These are phyloP conservation scores for Cyathus striatus DNA, from an alignment of 768 basidiomycete species.

Conservation along the genomic window DNA sequence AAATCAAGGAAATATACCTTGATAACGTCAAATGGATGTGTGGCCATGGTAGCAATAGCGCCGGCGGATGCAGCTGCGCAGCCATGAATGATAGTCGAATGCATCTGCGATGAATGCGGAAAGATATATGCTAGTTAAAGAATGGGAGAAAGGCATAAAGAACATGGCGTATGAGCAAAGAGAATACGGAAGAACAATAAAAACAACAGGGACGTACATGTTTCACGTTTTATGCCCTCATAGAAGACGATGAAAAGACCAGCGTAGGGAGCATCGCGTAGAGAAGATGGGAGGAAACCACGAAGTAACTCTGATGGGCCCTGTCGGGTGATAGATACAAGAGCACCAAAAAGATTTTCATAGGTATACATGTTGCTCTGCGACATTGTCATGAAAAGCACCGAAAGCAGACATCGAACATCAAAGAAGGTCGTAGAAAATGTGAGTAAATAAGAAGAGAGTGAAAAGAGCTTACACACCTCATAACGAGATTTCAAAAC, in stretches of 20 bases:
- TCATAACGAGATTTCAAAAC: slow-evolving; percentile 91
- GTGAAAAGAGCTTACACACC: slow-evolving; percentile 34
- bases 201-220: slow-evolving; percentile 38
- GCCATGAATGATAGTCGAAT: slow-evolving; percentile 52
- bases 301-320: slow-evolving; percentile 81
- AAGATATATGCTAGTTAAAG: slow-evolving; percentile 32
- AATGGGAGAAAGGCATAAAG: slow-evolving; percentile 1
- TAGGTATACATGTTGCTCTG: slow-evolving; percentile 81
- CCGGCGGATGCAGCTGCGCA: slow-evolving; percentile 77
- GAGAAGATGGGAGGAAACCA: slow-evolving; percentile 80
- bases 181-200: not conserved
- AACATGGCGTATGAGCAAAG: no score
- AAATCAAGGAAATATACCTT: no score
- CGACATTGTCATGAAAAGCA: slow-evolving; percentile 4
- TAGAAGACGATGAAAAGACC: slow-evolving; percentile 87
- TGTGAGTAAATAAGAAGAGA: not conserved
- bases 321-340: slow-evolving; percentile 54
- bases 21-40: slow-evolving; percentile 92
- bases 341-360: slow-evolving; percentile 51
- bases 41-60: slow-evolving; percentile 75
- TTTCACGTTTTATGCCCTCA: slow-evolving; percentile 76
- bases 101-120: slow-evolving; percentile 35
- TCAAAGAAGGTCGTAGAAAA: not conserved
- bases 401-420: not conserved
- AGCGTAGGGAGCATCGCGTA: slow-evolving; percentile 94